phyloP scores from a whole-genome alignment of 2,329 filamentous ascomycete species.

The Torrubiellomyces zombiae region DNA sequence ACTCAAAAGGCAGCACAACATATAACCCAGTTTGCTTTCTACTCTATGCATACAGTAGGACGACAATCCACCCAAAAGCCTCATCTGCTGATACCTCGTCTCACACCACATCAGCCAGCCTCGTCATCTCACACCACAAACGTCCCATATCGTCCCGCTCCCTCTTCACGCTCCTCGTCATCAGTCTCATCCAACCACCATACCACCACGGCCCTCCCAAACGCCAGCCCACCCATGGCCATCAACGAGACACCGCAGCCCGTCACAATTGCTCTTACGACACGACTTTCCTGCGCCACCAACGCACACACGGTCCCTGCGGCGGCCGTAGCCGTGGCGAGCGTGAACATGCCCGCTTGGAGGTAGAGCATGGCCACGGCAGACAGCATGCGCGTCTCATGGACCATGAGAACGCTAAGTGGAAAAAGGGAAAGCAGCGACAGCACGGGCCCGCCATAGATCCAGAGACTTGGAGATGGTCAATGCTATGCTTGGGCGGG shows the following conservation, averaged over 20 bases:
- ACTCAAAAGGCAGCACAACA: too few species aligned
- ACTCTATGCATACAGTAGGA: too few species aligned
- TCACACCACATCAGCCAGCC: too few species aligned
- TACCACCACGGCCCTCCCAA: conserved; percentile 11
- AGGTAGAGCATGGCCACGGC: conserved; percentile 11
- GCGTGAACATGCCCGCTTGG: conserved; percentile 10
- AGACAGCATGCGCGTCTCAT: conserved; percentile 12
- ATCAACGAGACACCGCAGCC: conserved; percentile 12
- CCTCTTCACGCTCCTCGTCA: too few species aligned
- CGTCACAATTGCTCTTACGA: conserved; percentile 11
- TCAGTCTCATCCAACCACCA: conserved; percentile 8
- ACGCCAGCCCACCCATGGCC: conserved; percentile 12
- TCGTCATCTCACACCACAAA: too few species aligned
- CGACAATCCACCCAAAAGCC: too few species aligned
- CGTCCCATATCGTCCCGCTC: too few species aligned
- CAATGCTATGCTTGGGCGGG: conserved; percentile 1
- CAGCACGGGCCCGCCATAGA: conserved; percentile 8
- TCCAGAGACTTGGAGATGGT: conserved; percentile 11
- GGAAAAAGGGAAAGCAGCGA: conserved; percentile 8
- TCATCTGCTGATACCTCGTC: too few species aligned
- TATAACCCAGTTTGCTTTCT: too few species aligned
- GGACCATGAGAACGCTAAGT: conserved; percentile 8
- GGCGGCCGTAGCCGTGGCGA: conserved; percentile 8
- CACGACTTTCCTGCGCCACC: conserved; percentile 6
- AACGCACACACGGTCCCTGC: conserved; percentile 9